Base-by-base conservation (phyloP, 306 rosid species). In the Inga oerstediana region DNA sequence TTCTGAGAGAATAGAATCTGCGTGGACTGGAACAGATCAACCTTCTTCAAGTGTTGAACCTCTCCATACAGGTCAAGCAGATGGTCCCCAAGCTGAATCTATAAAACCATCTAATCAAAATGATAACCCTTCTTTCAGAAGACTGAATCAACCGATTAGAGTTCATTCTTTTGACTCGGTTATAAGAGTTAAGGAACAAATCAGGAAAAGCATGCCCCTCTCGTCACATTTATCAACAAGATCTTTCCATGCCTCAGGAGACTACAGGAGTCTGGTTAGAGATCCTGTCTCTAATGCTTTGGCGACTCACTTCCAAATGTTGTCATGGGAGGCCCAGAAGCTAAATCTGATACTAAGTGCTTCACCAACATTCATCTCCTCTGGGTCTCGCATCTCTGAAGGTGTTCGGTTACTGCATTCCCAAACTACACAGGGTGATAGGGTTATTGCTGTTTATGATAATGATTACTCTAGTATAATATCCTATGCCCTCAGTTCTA, bases 161-260 rank as follows among this genome's bases (percentile, higher is more conserved):
- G 93, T 92, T 85, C 89, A 94, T 64, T 97, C 99, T 71, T 94
- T 97, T 80, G 99, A 97, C 89, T 94, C 99, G 14, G 95, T 92
- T 12, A 52, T 88, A 79, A 90, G 95, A 86, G 49, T 86, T 76
- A 90, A 86, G 85, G 99, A 92, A 19, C 86, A 91, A 89, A 84
- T 83, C 34, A 78, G 87, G 75, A 93, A 93, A 84, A 88, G 88
- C 22, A 79, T 90, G 62, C 83, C 90, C 48, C 80, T 93, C 20
- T 89, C 91, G 11, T 88, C 88, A 81, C 90, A 91, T 81, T 78
- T 91, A 71, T 90, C 93, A 0, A 85, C 93, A 27, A 78, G 85
- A 88, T 94, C 99, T 79, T 97, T 97, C 82, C 99, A 93, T 83
- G 97, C 94, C 78, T 91, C 91, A 61, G 99, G 97, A 79, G 97